Conservation (phyloP, 1,284 basidiomycete species). For the Melampsora larici-populina region DNA sequence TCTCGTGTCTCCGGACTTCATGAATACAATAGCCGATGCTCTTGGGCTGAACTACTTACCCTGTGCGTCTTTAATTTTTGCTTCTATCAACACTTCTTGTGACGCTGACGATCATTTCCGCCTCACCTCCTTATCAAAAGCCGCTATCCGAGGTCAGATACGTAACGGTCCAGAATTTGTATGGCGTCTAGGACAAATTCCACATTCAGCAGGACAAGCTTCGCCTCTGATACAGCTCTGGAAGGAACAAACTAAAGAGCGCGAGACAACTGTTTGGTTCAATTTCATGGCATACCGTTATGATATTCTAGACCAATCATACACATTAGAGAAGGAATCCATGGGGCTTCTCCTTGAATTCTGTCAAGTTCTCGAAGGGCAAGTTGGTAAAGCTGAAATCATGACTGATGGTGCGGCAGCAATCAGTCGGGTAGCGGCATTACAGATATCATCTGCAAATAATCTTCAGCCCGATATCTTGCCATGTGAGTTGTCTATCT, state of each 20-base stretch:
- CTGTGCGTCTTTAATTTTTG: conserved; percentile 2
- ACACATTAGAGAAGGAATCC: not conserved
- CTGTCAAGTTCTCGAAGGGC: not conserved
- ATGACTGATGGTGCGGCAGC: conserved; percentile 40
- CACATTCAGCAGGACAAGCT: not conserved
- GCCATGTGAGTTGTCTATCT: conserved; percentile 10
- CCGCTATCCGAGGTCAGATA: conserved; percentile 24
- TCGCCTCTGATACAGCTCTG: conserved; percentile 11
- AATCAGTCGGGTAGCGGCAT: conserved; percentile 26
- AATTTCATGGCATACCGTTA: conserved; percentile 19
- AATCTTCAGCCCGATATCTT: conserved; percentile 3
- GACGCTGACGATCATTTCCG: not conserved
- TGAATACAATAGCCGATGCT: conserved; percentile 10
- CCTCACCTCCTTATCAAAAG: not conserved
- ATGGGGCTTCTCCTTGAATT: not conserved
- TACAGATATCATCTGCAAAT: not conserved
- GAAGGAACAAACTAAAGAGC: conserved; percentile 10
- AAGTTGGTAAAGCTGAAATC: conserved; percentile 5
- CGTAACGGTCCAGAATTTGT: conserved; percentile 10
- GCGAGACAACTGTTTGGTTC: conserved; percentile 1
- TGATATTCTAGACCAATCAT: not conserved
- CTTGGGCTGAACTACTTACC: conserved; percentile 26
- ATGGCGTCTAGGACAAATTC: conserved; percentile 9
- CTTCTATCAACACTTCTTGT: not conserved
- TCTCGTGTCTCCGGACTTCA: not conserved